A percentile compares a stretch with the other conserved stretches of the same genome.
phyloP scores from a whole-genome alignment of 169 alveolate genomes.

The Plasmodium knowlesi region DNA sequence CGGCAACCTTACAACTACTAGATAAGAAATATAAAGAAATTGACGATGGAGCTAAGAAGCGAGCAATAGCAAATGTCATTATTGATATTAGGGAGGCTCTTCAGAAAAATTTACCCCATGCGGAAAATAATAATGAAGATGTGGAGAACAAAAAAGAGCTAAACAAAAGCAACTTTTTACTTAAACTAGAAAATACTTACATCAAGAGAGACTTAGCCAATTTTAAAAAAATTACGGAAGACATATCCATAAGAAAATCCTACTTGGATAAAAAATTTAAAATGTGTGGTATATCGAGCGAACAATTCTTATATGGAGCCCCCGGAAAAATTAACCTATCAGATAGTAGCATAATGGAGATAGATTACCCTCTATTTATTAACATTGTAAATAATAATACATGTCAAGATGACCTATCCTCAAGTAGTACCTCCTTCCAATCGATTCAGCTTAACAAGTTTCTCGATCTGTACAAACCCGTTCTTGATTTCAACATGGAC shows the following conservation, averaged over 20 bases:
- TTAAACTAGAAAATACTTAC: slow-evolving; percentile 48
- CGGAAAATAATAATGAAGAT: not conserved
- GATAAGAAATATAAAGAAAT: slow-evolving; percentile 23
- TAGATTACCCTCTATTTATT: slow-evolving; percentile 21
- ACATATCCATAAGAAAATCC: slow-evolving; percentile 15
- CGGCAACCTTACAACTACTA: slow-evolving; percentile 9
- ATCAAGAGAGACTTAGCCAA: slow-evolving; percentile 44
- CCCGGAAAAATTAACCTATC: slow-evolving; percentile 46
- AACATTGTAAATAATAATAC: not conserved
- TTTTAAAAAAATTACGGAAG: slow-evolving; percentile 27
- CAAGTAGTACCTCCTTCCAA: not conserved
- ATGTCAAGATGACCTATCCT: not conserved
- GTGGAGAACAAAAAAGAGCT: slow-evolving; percentile 12
- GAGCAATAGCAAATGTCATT: slow-evolving; percentile 5
- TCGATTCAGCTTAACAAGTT: slow-evolving; percentile 2
- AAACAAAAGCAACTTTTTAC: slow-evolving; percentile 17
- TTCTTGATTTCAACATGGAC: slow-evolving; percentile 61
- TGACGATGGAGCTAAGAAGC: slow-evolving; percentile 18
- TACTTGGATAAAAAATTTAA: slow-evolving; percentile 43
- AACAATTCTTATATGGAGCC: slow-evolving; percentile 23
- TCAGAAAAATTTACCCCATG: not conserved
- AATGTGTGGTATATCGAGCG: slow-evolving; percentile 29
- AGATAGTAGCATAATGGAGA: slow-evolving; percentile 32
- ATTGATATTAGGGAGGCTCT: slow-evolving; percentile 28
- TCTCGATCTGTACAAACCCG: slow-evolving; percentile 37